Percentiles rank a stretch among this genome's conserved stretches.
phyloP scores from a whole-genome alignment of 2,329 filamentous ascomycete species.

The Trichothecium roseum region DNA sequence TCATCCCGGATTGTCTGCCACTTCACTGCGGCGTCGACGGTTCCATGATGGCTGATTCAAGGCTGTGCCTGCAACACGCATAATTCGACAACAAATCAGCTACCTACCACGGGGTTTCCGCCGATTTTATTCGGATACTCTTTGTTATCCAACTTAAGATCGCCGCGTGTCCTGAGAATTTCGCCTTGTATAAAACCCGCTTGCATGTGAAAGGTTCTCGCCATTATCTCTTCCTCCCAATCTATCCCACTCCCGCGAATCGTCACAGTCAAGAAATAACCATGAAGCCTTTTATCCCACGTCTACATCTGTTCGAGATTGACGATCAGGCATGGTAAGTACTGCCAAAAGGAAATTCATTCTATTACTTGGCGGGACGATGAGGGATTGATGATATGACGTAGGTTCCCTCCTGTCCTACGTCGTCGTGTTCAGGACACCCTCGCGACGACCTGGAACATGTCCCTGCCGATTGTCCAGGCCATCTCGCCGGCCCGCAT shows the following conservation, averaged over 20 bases:
- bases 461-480: conserved; percentile 50
- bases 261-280: conserved; percentile 2
- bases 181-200: no score
- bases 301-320: conserved; percentile 57
- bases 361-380: no score
- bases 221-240: neutral
- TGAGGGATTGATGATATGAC: neutral
- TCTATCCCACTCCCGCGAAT: neutral
- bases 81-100: no score
- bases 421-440: conserved; percentile 55
- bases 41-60: no score
- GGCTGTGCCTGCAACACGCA: neutral
- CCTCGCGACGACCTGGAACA: conserved; percentile 54
- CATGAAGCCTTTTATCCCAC: conserved; percentile 42
- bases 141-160: no score
- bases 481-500: conserved; percentile 45
- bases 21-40: no score
- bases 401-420: conserved; percentile 56
- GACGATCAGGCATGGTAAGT: conserved; percentile 55
- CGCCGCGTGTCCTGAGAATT: no score
- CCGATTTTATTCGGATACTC: no score
- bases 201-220: no score
- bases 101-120: no score
- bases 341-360: neutral
- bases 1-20: no score